phyloP scores from a whole-genome alignment of 352 stramenopile species.

The Globisporangium alternatum region DNA sequence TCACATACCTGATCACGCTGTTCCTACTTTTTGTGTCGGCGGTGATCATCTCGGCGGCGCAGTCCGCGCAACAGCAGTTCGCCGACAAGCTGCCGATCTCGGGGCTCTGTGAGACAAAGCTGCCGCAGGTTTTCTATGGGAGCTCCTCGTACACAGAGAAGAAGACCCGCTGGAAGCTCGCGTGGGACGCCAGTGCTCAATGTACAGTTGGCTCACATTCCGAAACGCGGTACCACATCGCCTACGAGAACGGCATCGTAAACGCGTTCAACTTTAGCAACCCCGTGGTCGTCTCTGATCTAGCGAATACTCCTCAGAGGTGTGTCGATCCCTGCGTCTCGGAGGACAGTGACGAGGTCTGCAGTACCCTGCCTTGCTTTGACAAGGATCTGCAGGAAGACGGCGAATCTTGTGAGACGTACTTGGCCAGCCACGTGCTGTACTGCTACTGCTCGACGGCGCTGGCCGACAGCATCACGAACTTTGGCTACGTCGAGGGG shows the following conservation, averaged over 20 bases:
- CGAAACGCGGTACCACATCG: conserved; percentile 48
- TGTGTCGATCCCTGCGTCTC: conserved; percentile 64
- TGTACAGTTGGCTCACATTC: not conserved
- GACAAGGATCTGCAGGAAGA: conserved; percentile 30
- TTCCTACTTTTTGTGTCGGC: conserved; percentile 52
- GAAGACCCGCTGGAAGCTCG: conserved; percentile 36
- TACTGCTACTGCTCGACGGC: conserved; percentile 70
- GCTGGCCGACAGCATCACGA: conserved; percentile 41
- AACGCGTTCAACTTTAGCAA: conserved; percentile 32
- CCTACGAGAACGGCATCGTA: conserved; percentile 57
- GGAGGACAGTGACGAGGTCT: conserved; percentile 45
- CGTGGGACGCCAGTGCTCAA: conserved; percentile 28
- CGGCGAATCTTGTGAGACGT: conserved; percentile 52
- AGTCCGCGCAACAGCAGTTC: conserved; percentile 66
- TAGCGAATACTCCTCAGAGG: conserved; percentile 16
- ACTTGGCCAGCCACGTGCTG: conserved; percentile 54
- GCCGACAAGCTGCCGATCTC: conserved; percentile 60
- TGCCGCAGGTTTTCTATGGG: conserved; percentile 66
- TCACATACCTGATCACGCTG: conserved; percentile 63
- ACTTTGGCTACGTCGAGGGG: conserved; percentile 49
- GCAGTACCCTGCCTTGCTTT: conserved; percentile 69
- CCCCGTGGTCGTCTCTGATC: not conserved
- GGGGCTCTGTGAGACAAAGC: conserved; percentile 49
- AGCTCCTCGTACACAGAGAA: conserved; percentile 22
- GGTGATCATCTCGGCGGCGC: conserved; percentile 70